These are phyloP conservation scores for Sugiyamaella americana DNA, from an alignment of 805 yeast species.

Conservation along the genomic window DNA sequence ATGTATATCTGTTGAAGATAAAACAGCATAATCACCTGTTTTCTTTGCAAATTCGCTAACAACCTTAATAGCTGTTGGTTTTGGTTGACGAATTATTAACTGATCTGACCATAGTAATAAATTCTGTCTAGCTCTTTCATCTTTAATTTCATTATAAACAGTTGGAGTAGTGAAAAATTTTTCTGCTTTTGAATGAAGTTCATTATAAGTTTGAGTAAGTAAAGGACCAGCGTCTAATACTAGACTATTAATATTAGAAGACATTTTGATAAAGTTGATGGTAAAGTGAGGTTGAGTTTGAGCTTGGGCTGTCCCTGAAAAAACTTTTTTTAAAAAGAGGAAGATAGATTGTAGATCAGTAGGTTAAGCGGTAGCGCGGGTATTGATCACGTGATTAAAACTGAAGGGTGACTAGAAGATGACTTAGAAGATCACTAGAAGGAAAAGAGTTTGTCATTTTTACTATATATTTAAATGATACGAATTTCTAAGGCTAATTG, in stretches of 20 bases:
- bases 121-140: constrained; percentile 76
- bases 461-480: too few species aligned
- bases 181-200: constrained; percentile 62
- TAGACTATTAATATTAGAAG: constrained; percentile 42
- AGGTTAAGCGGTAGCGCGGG: too few species aligned
- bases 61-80: constrained; percentile 50
- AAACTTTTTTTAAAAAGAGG: too few species aligned
- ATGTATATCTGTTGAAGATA: constrained; percentile 87
- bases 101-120: constrained; percentile 73
- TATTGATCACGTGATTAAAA: too few species aligned
- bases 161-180: constrained; percentile 88
- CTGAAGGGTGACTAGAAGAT: too few species aligned
- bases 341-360: too few species aligned
- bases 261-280: too few species aligned
- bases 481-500: too few species aligned
- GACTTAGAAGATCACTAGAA: too few species aligned
- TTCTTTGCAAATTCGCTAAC: constrained; percentile 72
- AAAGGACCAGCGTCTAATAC: constrained; percentile 94
- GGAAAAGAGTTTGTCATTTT: too few species aligned
- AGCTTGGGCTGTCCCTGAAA: too few species aligned
- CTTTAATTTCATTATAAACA: constrained; percentile 78
- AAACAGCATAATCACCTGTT: constrained; percentile 87
- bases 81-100: constrained; percentile 71
- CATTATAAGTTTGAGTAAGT: constrained; percentile 74
- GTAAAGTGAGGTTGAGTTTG: too few species aligned